A percentile compares a stretch with the other conserved stretches of the same genome.
Evolutionary conservation across 2,329 filamentous ascomycete genomes (phyloP).

Genomic region (Paradendryphiella salina): DNA sequence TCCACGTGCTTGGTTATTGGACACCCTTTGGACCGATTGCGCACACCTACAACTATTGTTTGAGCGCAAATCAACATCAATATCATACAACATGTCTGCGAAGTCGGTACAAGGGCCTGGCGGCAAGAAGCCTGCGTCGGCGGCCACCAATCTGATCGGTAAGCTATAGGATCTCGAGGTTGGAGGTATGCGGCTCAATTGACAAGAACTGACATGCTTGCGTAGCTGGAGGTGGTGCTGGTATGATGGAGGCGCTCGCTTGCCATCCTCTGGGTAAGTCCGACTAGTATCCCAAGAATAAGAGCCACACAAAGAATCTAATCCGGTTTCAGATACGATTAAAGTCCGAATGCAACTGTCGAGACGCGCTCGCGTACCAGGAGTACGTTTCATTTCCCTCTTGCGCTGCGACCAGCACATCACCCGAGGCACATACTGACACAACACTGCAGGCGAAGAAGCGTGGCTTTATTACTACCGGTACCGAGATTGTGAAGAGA

Average conservation of each 20-base stretch:
- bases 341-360: conserved; percentile 99
- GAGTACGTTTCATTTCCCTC: conserved; percentile 57
- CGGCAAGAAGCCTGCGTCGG: conserved; percentile 78
- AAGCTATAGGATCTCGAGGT: conserved; percentile 40
- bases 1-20: neutral
- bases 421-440: conserved; percentile 12
- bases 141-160: conserved; percentile 91
- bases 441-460: conserved; percentile 60
- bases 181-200: neutral
- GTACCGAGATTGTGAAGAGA: conserved; percentile 79
- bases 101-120: conserved; percentile 60
- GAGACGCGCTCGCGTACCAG: conserved; percentile 76
- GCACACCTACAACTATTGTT: conserved; percentile 1
- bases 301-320: conserved; percentile 8
- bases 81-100: conserved; percentile 57
- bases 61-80: neutral
- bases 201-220: conserved; percentile 19
- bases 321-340: conserved; percentile 74
- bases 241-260: conserved; percentile 98
- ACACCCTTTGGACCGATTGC: neutral
- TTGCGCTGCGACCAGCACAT: neutral
- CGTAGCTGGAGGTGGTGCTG: conserved; percentile 88
- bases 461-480: conserved; percentile 86
- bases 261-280: conserved; percentile 87
- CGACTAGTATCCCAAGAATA: neutral